Evolutionary conservation across 2,329 filamentous ascomycete genomes (phyloP).

Genomic region (Pseudopithomyces maydicus): DNA sequence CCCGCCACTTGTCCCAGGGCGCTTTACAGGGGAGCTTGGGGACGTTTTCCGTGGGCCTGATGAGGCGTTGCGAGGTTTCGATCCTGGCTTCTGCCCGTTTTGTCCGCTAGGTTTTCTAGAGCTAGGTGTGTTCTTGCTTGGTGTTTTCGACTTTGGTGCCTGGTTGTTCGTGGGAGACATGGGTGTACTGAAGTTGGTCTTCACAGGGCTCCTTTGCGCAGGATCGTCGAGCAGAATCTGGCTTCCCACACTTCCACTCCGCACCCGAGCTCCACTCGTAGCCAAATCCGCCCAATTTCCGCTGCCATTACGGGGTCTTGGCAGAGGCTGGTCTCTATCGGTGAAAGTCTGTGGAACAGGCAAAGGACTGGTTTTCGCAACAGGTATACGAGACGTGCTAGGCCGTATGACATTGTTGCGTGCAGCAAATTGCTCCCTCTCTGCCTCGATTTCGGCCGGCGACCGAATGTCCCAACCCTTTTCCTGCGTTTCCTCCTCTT

Average conservation of each 20-base stretch:
- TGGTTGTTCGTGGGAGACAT: constrained; percentile 34
- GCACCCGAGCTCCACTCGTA: constrained; percentile 67
- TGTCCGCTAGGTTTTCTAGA: constrained; percentile 41
- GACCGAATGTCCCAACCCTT: constrained; percentile 72
- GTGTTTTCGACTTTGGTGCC: constrained; percentile 48
- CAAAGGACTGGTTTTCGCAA: constrained; percentile 78
- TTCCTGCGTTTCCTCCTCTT: constrained; percentile 38
- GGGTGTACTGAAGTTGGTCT: constrained; percentile 31
- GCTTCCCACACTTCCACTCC: constrained; percentile 70
- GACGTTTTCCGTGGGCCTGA: constrained; percentile 34
- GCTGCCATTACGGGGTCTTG: constrained; percentile 64
- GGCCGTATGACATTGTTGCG: constrained; percentile 55
- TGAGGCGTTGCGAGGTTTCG: constrained; percentile 45
- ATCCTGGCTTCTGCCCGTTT: constrained; percentile 27
- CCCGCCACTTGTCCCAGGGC: constrained; percentile 68
- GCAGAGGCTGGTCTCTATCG: constrained; percentile 73
- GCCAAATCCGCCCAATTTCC: constrained; percentile 62
- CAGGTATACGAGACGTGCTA: constrained; percentile 79
- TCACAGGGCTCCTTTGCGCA: constrained; percentile 20
- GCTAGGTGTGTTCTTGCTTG: constrained; percentile 42
- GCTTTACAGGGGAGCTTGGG: constrained; percentile 51
- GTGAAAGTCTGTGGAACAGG: constrained; percentile 74
- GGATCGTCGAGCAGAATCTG: constrained; percentile 58
- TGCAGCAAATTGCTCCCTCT: constrained; percentile 52
- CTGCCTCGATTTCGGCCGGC: constrained; percentile 75